Evolutionary conservation across 345 rosid species (phyloP).

Genomic region (Dipteronia sinensis): DNA sequence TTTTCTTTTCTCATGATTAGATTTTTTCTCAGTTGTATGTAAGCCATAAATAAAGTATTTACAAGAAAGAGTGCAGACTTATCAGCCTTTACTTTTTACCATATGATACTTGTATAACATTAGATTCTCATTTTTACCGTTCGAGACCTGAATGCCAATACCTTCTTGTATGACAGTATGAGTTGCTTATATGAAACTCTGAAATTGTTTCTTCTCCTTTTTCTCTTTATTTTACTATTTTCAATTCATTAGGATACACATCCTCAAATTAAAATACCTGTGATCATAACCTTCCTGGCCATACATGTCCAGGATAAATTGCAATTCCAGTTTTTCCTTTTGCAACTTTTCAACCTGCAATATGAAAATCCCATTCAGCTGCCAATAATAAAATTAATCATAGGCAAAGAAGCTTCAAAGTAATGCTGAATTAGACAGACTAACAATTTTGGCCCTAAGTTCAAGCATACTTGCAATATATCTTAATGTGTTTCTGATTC

Average conservation of each 20-base stretch:
- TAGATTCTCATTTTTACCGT: not conserved
- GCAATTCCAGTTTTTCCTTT: constrained; percentile 71
- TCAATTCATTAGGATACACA: not conserved
- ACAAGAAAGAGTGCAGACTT: not conserved
- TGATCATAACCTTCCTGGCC: constrained; percentile 67
- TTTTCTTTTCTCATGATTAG: not conserved
- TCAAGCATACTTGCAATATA: not conserved
- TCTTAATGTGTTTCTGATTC: not conserved
- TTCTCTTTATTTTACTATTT: not conserved
- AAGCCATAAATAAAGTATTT: not conserved
- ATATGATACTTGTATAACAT: not conserved
- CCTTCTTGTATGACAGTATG: not conserved
- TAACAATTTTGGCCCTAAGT: not conserved
- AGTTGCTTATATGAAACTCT: not conserved
- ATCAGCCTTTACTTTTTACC: not conserved
- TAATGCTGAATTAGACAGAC: not conserved
- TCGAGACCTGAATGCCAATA: not conserved
- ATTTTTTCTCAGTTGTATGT: not conserved
- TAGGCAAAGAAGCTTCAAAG: constrained; percentile 1
- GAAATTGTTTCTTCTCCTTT: not conserved
- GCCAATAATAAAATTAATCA: constrained; percentile 5
- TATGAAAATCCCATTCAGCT: constrained; percentile 20
- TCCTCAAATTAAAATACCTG: constrained; percentile 52
- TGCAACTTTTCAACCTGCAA: constrained; percentile 79
- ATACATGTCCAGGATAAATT: constrained; percentile 71